Conservation (phyloP, 2,329 filamentous ascomycete species). For the Xylariaceae sp. region DNA sequence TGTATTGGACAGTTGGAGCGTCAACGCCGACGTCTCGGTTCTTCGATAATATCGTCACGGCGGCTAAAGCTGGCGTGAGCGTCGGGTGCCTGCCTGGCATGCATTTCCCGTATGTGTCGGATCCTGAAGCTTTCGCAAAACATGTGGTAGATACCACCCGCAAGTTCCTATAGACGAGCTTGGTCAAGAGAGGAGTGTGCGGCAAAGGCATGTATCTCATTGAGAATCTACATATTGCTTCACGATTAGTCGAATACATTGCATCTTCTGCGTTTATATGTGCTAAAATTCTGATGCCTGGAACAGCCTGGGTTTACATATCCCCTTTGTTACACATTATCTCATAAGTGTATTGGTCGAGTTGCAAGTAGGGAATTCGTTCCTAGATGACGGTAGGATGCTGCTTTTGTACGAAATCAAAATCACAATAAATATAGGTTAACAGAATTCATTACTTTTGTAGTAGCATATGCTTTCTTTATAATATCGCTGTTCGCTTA, state of each 20-base stretch:
- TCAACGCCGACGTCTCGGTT: constrained; percentile 17
- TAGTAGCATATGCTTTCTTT: too few relatives aligned
- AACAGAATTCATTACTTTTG: too few relatives aligned
- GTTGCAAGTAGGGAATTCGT: too few relatives aligned
- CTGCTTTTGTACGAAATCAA: too few relatives aligned
- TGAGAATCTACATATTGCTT: neutral
- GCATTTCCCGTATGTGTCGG: constrained; percentile 26
- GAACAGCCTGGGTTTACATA: too few relatives aligned
- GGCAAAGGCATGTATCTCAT: neutral
- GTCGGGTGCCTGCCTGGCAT: constrained; percentile 19
- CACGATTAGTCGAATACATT: neutral
- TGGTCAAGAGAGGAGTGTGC: neutral
- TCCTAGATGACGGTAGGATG: too few relatives aligned
- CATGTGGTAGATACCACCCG: constrained; percentile 21
- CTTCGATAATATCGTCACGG: constrained; percentile 25
- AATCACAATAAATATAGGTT: too few relatives aligned
- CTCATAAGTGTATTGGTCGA: too few relatives aligned
- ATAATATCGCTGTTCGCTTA: too few relatives aligned
- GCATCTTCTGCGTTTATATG: neutral
- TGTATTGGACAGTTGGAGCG: constrained; percentile 26
- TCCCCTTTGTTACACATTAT: too few relatives aligned
- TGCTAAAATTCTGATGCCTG: neutral
- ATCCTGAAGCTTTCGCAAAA: constrained; percentile 20
- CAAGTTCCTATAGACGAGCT: constrained; percentile 12
- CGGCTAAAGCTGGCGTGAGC: constrained; percentile 21